These are phyloP conservation scores for Ajuga reptans DNA, from an alignment of 305 asterid species.

Conservation along the genomic window DNA sequence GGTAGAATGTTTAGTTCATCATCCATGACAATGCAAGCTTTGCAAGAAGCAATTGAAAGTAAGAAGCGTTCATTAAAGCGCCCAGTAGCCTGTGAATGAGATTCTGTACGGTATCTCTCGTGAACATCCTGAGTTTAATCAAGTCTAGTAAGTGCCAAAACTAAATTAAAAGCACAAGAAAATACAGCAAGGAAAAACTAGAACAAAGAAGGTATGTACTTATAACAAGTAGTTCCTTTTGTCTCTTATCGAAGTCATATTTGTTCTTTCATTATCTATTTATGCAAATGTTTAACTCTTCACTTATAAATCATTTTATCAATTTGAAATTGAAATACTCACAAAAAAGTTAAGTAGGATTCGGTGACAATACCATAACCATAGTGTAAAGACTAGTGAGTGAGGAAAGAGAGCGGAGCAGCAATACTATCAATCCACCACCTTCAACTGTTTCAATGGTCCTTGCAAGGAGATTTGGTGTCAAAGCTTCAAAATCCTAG, in stretches of 20 bases:
- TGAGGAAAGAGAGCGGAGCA: constrained; percentile 79
- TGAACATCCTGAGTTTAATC: constrained; percentile 76
- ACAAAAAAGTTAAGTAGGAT: background rate
- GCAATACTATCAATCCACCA: constrained; percentile 84
- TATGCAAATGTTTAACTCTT: background rate
- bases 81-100: constrained; percentile 65
- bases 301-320: background rate
- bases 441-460: constrained; percentile 98
- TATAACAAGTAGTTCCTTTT: background rate
- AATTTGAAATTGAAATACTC: background rate
- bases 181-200: background rate
- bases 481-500: constrained; percentile 92
- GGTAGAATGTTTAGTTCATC: constrained; percentile 86
- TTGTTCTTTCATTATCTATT: background rate
- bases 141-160: constrained; percentile 20
- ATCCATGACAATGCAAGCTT: constrained; percentile 85
- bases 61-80: constrained; percentile 92
- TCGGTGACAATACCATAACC: constrained; percentile 66
- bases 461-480: constrained; percentile 92
- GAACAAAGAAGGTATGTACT: background rate
- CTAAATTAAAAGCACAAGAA: background rate
- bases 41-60: constrained; percentile 85
- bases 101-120: constrained; percentile 84
- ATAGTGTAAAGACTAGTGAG: constrained; percentile 81
- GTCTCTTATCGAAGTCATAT: background rate